Base-by-base conservation (phyloP, 108 stramenopile genomes). In the Stephanodiscus minutulus region DNA sequence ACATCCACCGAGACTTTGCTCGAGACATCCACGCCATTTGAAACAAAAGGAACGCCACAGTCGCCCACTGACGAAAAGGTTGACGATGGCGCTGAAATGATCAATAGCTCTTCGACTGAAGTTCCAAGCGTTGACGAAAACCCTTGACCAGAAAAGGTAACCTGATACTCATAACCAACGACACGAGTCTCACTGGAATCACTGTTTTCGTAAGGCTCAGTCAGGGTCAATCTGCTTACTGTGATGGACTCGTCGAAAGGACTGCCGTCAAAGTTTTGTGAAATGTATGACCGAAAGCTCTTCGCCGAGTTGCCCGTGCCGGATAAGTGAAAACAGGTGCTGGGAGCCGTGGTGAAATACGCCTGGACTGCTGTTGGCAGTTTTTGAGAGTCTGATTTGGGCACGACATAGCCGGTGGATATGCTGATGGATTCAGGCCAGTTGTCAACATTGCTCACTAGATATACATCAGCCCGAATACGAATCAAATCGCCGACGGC, bases 241-340 rank as follows among this genome's bases (percentile, higher is more conserved):
- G 59, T 62, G 29, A 86, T 70, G 25, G 75, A 65, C 63, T 86
- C 86, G 64, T 82, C 68, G 39, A 86, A 84, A 39, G 86, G 86
- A 36, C 74, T 71, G 52, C 77, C 43, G 59, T 86, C 82, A 52
- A 86, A 79, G 54, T 74, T 79, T 50, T 71, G 60, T 25, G 70
- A 43, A 61, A 86, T 69, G 72, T 86, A 83, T 10, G 66, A 21
- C 10, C 68, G 63, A 46, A 86, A 53, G 25, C 74, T 72, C 28
- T 72, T 73, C 8, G 83, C 83, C 0, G 82, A 76, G 18, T 83
- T 82, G 31, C 77, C 80, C 28, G 47, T 17, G 54, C 62, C 56
- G 8, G 79, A 70, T 18, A 83, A 67, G 52, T 76, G 78, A 60
- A 85, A 80, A 41, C 86, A 86, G 15, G 76, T 73, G 7, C 39